Evolutionary conservation across 1,139 yeast genomes (phyloP), one percentile per base, ranked within the genome.

Genomic region (Geotrichum fermentans): DNA sequence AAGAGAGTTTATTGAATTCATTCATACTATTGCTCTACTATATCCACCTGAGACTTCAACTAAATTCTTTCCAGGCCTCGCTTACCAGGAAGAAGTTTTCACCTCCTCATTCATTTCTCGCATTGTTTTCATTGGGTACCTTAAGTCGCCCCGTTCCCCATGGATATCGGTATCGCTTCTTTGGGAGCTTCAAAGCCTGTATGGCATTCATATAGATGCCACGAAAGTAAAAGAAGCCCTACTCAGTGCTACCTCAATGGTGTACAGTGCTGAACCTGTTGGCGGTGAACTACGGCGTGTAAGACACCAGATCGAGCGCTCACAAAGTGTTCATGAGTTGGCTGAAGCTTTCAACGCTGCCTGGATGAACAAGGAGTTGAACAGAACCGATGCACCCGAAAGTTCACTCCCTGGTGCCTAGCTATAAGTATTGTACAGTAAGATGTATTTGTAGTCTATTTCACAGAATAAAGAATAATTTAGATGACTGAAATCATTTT

Each of bases 151-250:
- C 4, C 20, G 30, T 4, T 24, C 40, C 3, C 49, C 49, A 1
- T 45, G 49, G 49, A 33, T 40, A 7, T 30, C 44, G 2, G 34
- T 45, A 11, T 20, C 35, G 3, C 13, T 36, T 11, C 37, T 45
- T 13, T 37, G 44, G 4, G 44, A 45, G 13, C 22, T 45, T 10
- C 45, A 40, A 5, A 28, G 16, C n/a, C 33, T 36, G 13, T 16
- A 34, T n/a, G 40, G 36, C n/a, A 43, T 50, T 26, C 28, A 37
- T 4, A 26, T 40, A 18, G 45, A 43, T 13, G 47, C 36, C 2
- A 41, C 38, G 2, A 35, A 41, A 4, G 37, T 84, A 84, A 40
- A 79, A 62, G 36, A 80, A 80, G 50, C 34, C 5, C 33, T 47
- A 13, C 29, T 35, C 6, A 17, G 37, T 18, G 43, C 43, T 4